phyloP scores from a whole-genome alignment of 805 yeast species.

The Starmera quercuum region DNA sequence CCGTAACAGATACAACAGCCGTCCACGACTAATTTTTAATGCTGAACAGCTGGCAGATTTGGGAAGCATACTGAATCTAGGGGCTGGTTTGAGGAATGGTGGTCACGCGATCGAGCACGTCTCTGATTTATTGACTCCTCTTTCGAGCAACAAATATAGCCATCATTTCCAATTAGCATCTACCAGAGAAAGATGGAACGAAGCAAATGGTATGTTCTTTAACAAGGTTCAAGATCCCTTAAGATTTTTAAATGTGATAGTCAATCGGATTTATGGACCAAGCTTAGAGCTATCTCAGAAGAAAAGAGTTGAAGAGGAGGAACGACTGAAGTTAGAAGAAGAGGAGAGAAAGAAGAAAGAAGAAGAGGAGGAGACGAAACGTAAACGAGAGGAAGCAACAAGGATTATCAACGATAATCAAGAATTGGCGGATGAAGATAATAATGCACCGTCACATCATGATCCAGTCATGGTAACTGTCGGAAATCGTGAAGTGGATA shows the following conservation, averaged over 20 bases:
- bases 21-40: no score
- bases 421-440: slow-evolving; percentile 19
- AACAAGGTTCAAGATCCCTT: slow-evolving; percentile 29
- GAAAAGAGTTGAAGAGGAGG: slow-evolving; percentile 22
- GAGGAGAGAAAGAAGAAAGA: slow-evolving; percentile 20
- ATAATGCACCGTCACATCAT: slow-evolving; percentile 6
- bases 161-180: slow-evolving; percentile 22
- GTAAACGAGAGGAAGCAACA: slow-evolving; percentile 18
- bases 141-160: not conserved
- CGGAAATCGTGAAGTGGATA: slow-evolving; percentile 74
- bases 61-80: no score
- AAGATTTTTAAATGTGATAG: slow-evolving; percentile 33
- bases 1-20: no score
- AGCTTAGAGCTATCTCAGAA: slow-evolving; percentile 33
- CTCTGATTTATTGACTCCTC: not conserved
- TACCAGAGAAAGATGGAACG: slow-evolving; percentile 65
- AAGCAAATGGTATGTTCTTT: slow-evolving; percentile 43
- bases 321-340: slow-evolving; percentile 18
- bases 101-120: not conserved
- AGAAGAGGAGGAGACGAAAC: slow-evolving; percentile 22
- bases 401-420: slow-evolving; percentile 6
- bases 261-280: slow-evolving; percentile 39
- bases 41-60: no score
- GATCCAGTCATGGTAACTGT: slow-evolving; percentile 65
- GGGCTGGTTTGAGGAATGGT: no score